phyloP scores from a whole-genome alignment of 225 moss, liverwort and hornwort genomes.

The Anthoceros angustus region DNA sequence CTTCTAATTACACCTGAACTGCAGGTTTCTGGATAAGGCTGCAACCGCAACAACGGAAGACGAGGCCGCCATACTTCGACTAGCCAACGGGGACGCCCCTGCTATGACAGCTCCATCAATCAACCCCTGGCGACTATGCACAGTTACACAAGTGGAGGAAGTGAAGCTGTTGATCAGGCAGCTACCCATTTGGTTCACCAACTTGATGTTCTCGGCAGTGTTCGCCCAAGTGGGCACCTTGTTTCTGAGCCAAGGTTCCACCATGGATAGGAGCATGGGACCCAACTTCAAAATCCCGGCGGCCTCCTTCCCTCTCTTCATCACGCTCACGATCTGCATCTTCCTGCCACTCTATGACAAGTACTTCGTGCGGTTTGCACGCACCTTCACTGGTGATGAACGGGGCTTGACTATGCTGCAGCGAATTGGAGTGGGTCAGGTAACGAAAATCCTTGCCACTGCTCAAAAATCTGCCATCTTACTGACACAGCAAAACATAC shows the following conservation, averaged over 20 bases:
- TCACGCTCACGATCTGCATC: conserved; percentile 78
- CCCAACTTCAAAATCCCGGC: conserved; percentile 68
- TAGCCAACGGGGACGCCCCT: conserved; percentile 32
- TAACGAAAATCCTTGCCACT: background rate
- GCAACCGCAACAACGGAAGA: conserved; percentile 34
- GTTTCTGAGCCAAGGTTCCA: conserved; percentile 87
- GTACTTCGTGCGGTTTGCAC: conserved; percentile 72
- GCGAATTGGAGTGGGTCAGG: conserved; percentile 83
- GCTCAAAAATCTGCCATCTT: no score
- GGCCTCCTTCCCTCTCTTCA: conserved; percentile 88
- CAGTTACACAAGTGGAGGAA: conserved; percentile 95
- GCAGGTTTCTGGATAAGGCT: conserved; percentile 88
- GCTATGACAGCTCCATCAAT: background rate
- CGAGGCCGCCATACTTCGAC: conserved; percentile 13
- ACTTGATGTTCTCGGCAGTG: conserved; percentile 94
- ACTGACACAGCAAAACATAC: no score
- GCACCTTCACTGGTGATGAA: conserved; percentile 61
- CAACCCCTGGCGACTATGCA: conserved; percentile 69
- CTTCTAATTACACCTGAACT: background rate
- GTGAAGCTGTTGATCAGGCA: conserved; percentile 80
- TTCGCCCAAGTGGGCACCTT: conserved; percentile 93
- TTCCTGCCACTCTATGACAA: conserved; percentile 88
- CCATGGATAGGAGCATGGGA: conserved; percentile 46
- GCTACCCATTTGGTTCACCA: conserved; percentile 95
- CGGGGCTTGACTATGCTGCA: conserved; percentile 82